phyloP scores from a whole-genome alignment of 768 basidiomycete genomes.

The Candolleomyces eurysporus region DNA sequence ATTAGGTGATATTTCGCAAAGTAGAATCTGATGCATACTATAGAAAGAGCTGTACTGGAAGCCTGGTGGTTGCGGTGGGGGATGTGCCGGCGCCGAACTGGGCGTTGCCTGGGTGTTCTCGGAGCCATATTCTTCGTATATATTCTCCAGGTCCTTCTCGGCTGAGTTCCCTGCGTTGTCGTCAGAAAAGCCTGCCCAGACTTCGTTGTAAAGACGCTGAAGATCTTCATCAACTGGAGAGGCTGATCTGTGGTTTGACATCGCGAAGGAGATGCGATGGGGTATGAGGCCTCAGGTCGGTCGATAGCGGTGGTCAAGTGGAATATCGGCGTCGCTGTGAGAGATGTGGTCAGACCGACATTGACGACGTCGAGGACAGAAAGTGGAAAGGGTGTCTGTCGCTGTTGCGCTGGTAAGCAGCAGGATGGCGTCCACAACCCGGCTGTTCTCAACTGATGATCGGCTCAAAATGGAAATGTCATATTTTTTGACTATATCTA shows the following conservation, averaged over 20 bases:
- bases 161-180: constrained; percentile 26
- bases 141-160: constrained; percentile 36
- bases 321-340: background rate
- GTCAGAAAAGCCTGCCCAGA: constrained; percentile 65
- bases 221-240: constrained; percentile 68
- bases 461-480: background rate
- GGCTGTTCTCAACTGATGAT: background rate
- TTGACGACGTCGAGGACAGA: background rate
- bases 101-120: background rate
- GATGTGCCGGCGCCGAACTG: background rate
- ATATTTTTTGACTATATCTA: background rate
- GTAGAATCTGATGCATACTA: background rate
- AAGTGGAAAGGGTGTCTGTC: background rate
- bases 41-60: background rate
- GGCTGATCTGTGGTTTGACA: constrained; percentile 14
- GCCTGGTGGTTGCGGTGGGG: background rate
- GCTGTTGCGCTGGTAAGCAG: background rate
- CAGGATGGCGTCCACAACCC: background rate
- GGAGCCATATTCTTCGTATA: constrained; percentile 34
- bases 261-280: background rate
- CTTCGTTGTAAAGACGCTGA: constrained; percentile 72
- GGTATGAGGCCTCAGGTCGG: too few species aligned
- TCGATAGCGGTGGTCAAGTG: background rate
- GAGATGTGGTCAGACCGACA: background rate
- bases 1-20: background rate